Conservation (phyloP, 345 rosid species). For the Dimocarpus longan region DNA sequence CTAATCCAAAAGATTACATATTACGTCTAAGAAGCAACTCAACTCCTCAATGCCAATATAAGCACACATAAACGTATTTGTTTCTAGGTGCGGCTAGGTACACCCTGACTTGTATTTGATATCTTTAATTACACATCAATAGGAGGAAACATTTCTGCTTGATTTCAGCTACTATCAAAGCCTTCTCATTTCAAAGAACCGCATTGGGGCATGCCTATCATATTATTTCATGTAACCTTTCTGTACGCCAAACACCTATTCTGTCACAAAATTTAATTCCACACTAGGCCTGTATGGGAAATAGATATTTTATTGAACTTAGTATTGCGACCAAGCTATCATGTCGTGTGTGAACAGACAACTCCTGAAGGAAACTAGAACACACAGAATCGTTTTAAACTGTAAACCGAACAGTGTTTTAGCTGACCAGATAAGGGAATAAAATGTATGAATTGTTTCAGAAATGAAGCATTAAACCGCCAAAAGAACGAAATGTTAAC, state of each 20-base stretch:
- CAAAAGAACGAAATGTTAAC: background rate
- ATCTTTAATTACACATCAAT: background rate
- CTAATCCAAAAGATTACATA: background rate
- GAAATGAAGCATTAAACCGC: background rate
- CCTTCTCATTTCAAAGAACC: background rate
- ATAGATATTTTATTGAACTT: background rate
- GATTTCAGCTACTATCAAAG: background rate
- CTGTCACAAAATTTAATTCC: background rate
- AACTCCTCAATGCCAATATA: background rate
- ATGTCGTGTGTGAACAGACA: background rate
- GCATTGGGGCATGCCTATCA: background rate
- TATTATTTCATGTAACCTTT: background rate
- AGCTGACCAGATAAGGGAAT: background rate
- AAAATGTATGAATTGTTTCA: background rate
- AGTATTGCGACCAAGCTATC: background rate
- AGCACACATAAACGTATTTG: background rate
- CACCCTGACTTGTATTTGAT: background rate
- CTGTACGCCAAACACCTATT: background rate
- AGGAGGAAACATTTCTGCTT: background rate
- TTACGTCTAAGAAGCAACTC: background rate
- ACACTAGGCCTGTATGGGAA: background rate
- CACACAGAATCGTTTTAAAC: background rate
- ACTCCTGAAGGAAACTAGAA: constrained; percentile 1
- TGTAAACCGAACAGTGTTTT: background rate
- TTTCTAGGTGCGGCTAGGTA: background rate